phyloP scores from a whole-genome alignment of 768 basidiomycete genomes.

The Suillus variegatus region DNA sequence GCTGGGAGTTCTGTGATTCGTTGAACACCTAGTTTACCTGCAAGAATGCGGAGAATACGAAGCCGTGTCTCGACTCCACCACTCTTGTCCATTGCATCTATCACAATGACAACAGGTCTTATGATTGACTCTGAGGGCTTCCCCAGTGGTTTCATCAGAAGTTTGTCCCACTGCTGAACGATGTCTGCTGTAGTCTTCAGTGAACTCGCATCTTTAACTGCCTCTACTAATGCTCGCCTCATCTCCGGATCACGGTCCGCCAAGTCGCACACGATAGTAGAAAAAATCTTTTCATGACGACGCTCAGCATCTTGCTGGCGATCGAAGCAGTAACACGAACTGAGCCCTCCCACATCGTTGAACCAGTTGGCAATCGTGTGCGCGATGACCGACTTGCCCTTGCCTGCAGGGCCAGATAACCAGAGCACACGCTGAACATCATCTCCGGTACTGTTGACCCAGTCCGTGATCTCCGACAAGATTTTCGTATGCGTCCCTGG shows the following conservation, averaged over 20 bases:
- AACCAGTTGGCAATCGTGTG: slow-evolving; percentile 19
- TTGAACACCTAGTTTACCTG: neutral
- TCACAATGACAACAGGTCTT: slow-evolving; percentile 26
- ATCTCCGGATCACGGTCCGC: slow-evolving; percentile 3
- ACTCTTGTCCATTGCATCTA: slow-evolving; percentile 25
- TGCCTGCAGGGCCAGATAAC: neutral
- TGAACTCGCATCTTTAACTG: neutral
- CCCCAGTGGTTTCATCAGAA: slow-evolving; percentile 16
- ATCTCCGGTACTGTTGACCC: slow-evolving; percentile 17
- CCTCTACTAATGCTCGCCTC: slow-evolving; percentile 4
- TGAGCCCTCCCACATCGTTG: neutral
- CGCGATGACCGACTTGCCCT: neutral
- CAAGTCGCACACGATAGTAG: slow-evolving; percentile 9
- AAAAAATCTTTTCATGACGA: slow-evolving; percentile 14
- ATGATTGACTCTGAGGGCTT: slow-evolving; percentile 6
- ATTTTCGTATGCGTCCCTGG: slow-evolving; percentile 23
- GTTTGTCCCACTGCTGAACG: slow-evolving; percentile 16
- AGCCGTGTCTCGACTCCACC: slow-evolving; percentile 6
- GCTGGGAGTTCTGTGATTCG: slow-evolving; percentile 8
- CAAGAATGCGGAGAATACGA: slow-evolving; percentile 15
- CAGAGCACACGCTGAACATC: neutral
- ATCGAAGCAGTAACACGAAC: slow-evolving; percentile 7
- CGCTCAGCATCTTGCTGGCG: slow-evolving; percentile 7
- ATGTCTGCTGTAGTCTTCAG: slow-evolving; percentile 1
- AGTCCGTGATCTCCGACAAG: slow-evolving; percentile 26